Evolutionary conservation across 805 yeast species (phyloP), one percentile per base, ranked within the genome.

Genomic region (Saturnispora serradocipensis): DNA sequence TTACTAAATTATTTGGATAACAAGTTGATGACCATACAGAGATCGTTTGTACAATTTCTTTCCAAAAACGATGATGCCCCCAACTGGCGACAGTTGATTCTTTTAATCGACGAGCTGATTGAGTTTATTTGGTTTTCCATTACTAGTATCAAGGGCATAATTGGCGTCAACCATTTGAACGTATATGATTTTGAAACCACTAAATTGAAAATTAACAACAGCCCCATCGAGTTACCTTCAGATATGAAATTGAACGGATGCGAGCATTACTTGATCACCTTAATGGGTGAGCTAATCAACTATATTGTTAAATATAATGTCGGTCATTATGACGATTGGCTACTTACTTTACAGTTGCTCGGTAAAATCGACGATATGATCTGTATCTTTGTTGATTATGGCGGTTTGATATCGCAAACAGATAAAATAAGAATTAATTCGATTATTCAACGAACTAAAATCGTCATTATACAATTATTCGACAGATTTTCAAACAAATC

Each of bases 221-320:
- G 4, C 8, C 22, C 5, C 15, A 27, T 39, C 3, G 49, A 45
- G 13, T 25, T 55, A 20, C 54, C 58, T 3, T 15, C 9, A 16
- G 47, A 53, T 36, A 42, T 55, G 13, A 27, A 38, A 5, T 45
- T 39, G 11, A 42, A 49, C 7, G 87, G 86, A 0, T 90, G 84
- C 62, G 70, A 76, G 0, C 80, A 80, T 49, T 84, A 83, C 57
- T 64, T 84, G 16, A 68, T 87, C 24, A 73, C 74, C 40, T 72
- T 86, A 2, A 77, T 87, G 46, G 88, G 85, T 47, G 89, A 84
- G 55, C 60, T 84, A 28, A 73, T 80, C 46, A 90, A 84, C 56
- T 84, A 77, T 57, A 56, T 82, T 8, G 73, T 69, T 13, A 80
- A 74, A 56, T 70, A 62, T 46, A 46, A 52, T 2, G 13, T 66